phyloP scores from a whole-genome alignment of 345 rosid species.

The Erucastrum elatum region DNA sequence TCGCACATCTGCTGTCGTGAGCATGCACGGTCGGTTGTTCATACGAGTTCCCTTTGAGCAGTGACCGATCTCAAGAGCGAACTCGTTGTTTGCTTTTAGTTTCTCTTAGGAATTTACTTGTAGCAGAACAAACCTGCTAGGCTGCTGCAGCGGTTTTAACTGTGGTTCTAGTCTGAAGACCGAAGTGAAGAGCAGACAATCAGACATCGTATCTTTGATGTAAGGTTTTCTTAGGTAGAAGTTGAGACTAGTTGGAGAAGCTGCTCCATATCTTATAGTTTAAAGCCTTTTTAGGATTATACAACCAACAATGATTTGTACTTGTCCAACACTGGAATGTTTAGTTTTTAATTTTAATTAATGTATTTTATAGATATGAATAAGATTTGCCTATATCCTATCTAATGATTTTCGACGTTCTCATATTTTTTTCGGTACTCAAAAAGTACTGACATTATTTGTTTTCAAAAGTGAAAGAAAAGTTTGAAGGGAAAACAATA shows the following conservation, averaged over 20 bases:
- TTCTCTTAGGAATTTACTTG: neutral
- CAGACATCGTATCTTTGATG: slow-evolving; percentile 20
- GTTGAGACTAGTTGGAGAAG: neutral
- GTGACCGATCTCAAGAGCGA: slow-evolving; percentile 39
- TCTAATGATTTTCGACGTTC: neutral
- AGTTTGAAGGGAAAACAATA: slow-evolving; percentile 8
- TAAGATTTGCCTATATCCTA: slow-evolving; percentile 13
- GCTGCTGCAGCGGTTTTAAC: slow-evolving; percentile 19
- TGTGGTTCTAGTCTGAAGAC: slow-evolving; percentile 9
- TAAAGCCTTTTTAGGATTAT: neutral
- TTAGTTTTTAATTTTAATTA: neutral
- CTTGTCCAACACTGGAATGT: slow-evolving; percentile 14
- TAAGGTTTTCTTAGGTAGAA: slow-evolving; percentile 20
- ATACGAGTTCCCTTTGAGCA: slow-evolving; percentile 64
- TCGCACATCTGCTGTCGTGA: slow-evolving; percentile 66
- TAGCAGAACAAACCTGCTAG: neutral
- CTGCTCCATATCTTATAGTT: slow-evolving; percentile 11
- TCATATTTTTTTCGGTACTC: slow-evolving; percentile 14
- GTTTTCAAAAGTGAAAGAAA: slow-evolving; percentile 22
- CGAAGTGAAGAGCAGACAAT: slow-evolving; percentile 14
- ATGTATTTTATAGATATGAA: neutral
- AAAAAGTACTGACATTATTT: slow-evolving; percentile 9
- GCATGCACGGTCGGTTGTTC: slow-evolving; percentile 73
- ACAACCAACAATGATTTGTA: slow-evolving; percentile 1
- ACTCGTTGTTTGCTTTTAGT: neutral